A percentile compares a stretch with the other conserved stretches of the same genome.
phyloP scores from a whole-genome alignment of 768 basidiomycete genomes.

The Suillus subaureus region DNA sequence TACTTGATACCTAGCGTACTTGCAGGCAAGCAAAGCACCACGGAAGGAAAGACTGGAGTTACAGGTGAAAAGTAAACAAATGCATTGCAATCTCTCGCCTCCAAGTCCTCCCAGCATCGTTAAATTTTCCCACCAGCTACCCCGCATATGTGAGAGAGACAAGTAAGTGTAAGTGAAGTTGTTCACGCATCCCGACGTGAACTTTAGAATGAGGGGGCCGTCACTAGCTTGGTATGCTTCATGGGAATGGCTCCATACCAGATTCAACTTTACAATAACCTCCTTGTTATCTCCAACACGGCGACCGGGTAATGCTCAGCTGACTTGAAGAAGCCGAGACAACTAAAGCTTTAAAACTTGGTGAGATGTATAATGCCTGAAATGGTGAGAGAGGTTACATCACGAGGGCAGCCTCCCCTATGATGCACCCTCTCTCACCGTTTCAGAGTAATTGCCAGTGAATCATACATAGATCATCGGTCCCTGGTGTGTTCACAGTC shows the following conservation, averaged over 20 bases:
- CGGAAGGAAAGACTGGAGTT: not conserved
- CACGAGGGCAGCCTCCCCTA: not conserved
- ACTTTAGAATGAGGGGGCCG: slow-evolving; percentile 1
- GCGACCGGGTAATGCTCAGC: not conserved
- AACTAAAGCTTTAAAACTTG: not conserved
- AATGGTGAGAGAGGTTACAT: not conserved
- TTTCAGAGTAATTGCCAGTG: too few relatives aligned
- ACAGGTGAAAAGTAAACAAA: not conserved
- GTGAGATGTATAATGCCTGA: not conserved
- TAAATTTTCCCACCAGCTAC: not conserved
- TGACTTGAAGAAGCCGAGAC: not conserved
- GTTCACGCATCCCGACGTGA: not conserved
- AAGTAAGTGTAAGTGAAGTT: not conserved
- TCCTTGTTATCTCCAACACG: not conserved
- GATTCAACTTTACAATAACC: not conserved
- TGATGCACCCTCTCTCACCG: too few relatives aligned
- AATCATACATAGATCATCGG: not conserved
- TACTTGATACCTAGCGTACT: not conserved
- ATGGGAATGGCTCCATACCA: not conserved
- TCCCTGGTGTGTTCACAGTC: not conserved
- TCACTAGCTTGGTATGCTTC: not conserved
- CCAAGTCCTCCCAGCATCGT: not conserved
- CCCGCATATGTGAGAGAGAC: slow-evolving; percentile 5
- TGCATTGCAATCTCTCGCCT: not conserved
- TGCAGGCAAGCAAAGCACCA: not conserved